phyloP scores from a whole-genome alignment of 495 filamentous ascomycete species.

The Talaromyces proteolyticus region DNA sequence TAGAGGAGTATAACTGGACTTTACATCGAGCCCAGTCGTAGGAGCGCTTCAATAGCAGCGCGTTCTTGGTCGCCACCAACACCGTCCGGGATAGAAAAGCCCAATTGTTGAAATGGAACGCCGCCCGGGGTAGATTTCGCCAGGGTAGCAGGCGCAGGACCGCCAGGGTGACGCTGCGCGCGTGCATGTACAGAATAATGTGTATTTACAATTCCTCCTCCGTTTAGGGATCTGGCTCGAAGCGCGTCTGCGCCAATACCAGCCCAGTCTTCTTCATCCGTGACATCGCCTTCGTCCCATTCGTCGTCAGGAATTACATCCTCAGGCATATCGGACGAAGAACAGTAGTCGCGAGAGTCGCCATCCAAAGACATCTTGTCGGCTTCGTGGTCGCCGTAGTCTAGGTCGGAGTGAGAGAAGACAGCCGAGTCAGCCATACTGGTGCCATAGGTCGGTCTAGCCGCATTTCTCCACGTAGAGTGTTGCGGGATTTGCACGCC shows the following conservation, averaged over 20 bases:
- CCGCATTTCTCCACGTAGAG: slow-evolving; percentile 38
- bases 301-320: slow-evolving; percentile 60
- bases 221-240: slow-evolving; percentile 60
- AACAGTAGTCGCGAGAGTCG: slow-evolving; percentile 54
- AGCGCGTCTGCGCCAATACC: slow-evolving; percentile 81
- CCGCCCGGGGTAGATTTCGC: slow-evolving; percentile 33
- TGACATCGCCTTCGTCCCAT: slow-evolving; percentile 70
- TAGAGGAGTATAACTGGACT: slow-evolving; percentile 8
- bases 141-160: slow-evolving; percentile 32
- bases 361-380: slow-evolving; percentile 96
- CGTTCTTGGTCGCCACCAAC: slow-evolving; percentile 55
- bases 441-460: slow-evolving; percentile 43
- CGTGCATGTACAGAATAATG: slow-evolving; percentile 25
- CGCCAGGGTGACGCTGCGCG: slow-evolving; percentile 28
- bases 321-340: slow-evolving; percentile 67
- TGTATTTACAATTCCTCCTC: slow-evolving; percentile 24
- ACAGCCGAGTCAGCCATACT: slow-evolving; percentile 67
- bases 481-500: slow-evolving; percentile 63
- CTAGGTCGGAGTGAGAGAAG: slow-evolving; percentile 64
- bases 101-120: slow-evolving; percentile 29
- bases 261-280: slow-evolving; percentile 98
- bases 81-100: slow-evolving; percentile 23
- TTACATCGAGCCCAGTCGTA: slow-evolving; percentile 85
- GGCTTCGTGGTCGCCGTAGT: slow-evolving; percentile 57
- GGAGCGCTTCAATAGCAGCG: slow-evolving; percentile 77